Evolutionary conservation across 805 yeast genomes (phyloP).

Genomic region (Kodamaea leandrae): DNA sequence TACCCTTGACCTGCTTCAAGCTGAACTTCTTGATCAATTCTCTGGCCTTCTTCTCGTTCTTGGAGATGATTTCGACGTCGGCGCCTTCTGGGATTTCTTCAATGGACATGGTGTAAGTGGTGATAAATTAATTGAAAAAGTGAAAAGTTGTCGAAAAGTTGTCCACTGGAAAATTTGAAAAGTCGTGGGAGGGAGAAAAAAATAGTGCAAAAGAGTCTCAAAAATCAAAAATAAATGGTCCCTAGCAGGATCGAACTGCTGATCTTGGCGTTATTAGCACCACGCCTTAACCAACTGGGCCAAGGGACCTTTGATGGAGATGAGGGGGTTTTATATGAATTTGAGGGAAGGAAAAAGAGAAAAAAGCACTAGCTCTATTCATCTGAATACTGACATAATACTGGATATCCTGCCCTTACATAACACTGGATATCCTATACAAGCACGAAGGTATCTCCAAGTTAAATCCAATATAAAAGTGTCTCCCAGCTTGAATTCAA

Average conservation of each 20-base stretch:
- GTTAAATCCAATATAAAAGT: too few relatives aligned
- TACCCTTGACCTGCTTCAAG: slow-evolving; percentile 87
- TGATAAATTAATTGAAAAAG: slow-evolving; percentile 8
- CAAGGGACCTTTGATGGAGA: slow-evolving; percentile 41
- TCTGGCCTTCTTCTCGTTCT: slow-evolving; percentile 95
- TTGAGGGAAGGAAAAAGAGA: too few relatives aligned
- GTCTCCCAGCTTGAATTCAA: too few relatives aligned
- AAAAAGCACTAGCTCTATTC: too few relatives aligned
- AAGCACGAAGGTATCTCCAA: too few relatives aligned
- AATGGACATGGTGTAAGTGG: slow-evolving; percentile 34
- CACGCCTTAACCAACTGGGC: slow-evolving; percentile 55
- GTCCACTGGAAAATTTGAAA: background rate
- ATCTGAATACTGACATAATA: too few relatives aligned
- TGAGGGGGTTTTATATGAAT: too few relatives aligned
- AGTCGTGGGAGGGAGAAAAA: too few relatives aligned
- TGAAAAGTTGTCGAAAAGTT: slow-evolving; percentile 1
- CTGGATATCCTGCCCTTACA: too few relatives aligned
- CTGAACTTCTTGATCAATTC: slow-evolving; percentile 82
- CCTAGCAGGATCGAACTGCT: slow-evolving; percentile 89
- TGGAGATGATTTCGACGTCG: slow-evolving; percentile 74
- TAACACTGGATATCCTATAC: too few relatives aligned
- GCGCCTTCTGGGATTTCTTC: slow-evolving; percentile 80
- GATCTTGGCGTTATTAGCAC: slow-evolving; percentile 62
- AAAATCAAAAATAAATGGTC: slow-evolving; percentile 46
- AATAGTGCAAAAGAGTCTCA: too few relatives aligned